Base-by-base conservation (phyloP, 1,284 basidiomycete genomes). In the Macrocybe sp. region DNA sequence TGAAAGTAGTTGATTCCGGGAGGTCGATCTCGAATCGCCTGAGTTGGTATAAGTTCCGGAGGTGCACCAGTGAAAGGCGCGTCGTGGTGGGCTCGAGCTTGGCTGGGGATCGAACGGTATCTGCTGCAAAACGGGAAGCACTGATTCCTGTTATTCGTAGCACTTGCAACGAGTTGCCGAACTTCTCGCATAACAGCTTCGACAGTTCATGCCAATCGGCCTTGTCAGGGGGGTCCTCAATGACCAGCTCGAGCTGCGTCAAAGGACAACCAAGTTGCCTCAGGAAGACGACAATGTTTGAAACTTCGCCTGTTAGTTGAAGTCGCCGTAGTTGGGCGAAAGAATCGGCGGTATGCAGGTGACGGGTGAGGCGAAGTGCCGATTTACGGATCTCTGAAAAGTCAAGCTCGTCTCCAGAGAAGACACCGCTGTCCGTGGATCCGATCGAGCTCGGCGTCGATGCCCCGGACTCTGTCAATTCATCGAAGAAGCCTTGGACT, bases 401-500 rank as follows among this genome's bases (percentile, higher is more conserved):
- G 62, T 89, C 85, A 47, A 79, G 65, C 54, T 87, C 85, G 47
- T 86, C 83, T 44, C 73, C 79, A 45, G 84, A 86, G 67, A 85
- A 85, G 50, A 87, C 76, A 32, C 85, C 84, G 56, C 83, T 86
- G 62, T 88, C 85, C 33, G 76, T 82, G 44, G 81, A 75, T 12
- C 72, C 75, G 12, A 76, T 70, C 11, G 83, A 83, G 54, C 73
- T 78, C 2, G 86, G 86, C 3, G 85, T 85, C 29, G 76, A 78
- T 51, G 73, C 73, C 8, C 85, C 86, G 0, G 85, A 85, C 31
- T 74, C 73, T 32, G 76, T 67, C 55, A 87, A 68, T 45, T 85
- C 80, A 59, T 83, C 80, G 60, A 89, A 89, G 65, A 89, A 89
- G 10, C 81, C 81, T 63, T 87, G 83, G 12, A 88, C 81, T 0